Base-by-base conservation (phyloP, 2,329 filamentous ascomycete species). In the Scytalidium lignicola region DNA sequence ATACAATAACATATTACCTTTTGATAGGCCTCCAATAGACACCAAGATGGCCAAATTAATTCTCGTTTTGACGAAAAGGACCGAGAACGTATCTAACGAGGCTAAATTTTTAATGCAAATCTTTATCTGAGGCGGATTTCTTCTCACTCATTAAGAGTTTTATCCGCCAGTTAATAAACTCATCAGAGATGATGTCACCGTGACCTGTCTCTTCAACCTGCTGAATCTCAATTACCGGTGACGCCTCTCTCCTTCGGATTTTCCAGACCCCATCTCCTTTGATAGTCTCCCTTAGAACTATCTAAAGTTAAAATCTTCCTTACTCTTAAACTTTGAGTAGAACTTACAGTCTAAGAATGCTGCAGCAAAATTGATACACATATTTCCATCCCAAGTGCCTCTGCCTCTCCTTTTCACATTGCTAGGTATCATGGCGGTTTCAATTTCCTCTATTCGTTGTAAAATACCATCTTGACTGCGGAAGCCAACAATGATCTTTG, bases 401-500 rank as follows among this genome's bases (percentile, higher is more conserved):
- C 79, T 80, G 0, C 85, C 83, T 9, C 76, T 68, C 47, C 80
- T 76, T 59, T 85, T 82, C 13, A 95, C 88, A 45, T 80, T 86
- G 2, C 80, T 78, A 0, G 93, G 93, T 48, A 99, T 90, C 23
- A 73, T 76, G 42, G 83, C 81, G 1, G 91, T 96, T 51, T 89
- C 80, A 26, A 95, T 79, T 62, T 95, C 88, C 64, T 95, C 81
- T 12, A 95, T 64, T 12, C 80, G 75, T 43, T 76, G 75, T 19
- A 99, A 73, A 47, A 88, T 78, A 7, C 93, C 92, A 48, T 84
- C 63, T 49, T 77, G 80, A 28, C 80, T 84, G 43, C 93, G 83
- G 65, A 93, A 96, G 1, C 93, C 93, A 23, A 99, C 87, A 42
- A 96, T 82, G 56, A 99, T 89, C 57, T 85, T 93, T 0, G 90